phyloP scores from a whole-genome alignment of 164 flowering plant genomes.

The Tinospora cordifolia region DNA sequence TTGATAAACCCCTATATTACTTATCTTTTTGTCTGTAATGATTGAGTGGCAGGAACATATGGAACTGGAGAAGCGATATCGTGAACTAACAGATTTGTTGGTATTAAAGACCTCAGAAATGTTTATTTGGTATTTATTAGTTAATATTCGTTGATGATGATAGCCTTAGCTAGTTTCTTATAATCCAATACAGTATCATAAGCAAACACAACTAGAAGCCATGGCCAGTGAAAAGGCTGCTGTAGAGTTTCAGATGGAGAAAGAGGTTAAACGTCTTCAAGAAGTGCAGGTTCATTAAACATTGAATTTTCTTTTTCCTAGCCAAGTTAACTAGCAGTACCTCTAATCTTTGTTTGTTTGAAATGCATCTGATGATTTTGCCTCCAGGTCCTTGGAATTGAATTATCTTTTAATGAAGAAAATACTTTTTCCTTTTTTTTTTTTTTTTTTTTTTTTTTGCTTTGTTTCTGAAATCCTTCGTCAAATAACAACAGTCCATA shows the following conservation, averaged over 20 bases:
- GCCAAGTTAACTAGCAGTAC: not conserved
- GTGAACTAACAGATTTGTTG: conserved; percentile 92
- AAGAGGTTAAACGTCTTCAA: conserved; percentile 73
- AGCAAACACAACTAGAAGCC: conserved; percentile 96
- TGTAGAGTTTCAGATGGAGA: conserved; percentile 93
- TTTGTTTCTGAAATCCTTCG: not conserved
- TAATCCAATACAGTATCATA: conserved; percentile 58
- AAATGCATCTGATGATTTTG: not conserved
- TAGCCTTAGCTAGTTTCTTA: not conserved
- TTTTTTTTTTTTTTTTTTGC: not conserved
- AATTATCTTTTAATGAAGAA: not conserved
- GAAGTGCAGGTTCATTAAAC: conserved; percentile 65
- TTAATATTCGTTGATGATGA: not conserved
- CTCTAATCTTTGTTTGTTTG: not conserved
- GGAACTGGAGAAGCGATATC: conserved; percentile 96
- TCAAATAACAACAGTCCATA: not conserved
- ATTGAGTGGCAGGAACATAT: conserved; percentile 68
- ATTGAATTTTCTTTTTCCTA: conserved; percentile 3
- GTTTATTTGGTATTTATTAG: conserved; percentile 10
- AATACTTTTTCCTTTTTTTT: not conserved
- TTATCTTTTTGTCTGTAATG: not conserved
- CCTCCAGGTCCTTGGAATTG: not conserved
- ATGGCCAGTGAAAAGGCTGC: conserved; percentile 98
- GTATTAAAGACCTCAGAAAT: conserved; percentile 30
- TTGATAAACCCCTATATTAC: not conserved